phyloP scores from a whole-genome alignment of 495 filamentous ascomycete species.

The Rostrohypoxylon terebratum region DNA sequence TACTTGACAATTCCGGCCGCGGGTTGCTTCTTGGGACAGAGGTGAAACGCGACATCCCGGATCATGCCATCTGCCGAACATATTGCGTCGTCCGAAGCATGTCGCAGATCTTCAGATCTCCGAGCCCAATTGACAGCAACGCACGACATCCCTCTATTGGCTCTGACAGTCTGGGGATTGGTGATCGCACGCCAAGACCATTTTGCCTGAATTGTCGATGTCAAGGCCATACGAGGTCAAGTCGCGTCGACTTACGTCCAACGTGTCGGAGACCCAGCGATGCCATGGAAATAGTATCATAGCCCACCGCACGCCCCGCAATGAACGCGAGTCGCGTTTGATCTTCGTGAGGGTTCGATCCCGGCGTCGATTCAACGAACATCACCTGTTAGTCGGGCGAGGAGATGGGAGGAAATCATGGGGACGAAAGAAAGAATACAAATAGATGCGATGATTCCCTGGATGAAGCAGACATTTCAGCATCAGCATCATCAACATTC shows the following conservation, averaged over 20 bases:
- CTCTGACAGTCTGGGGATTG: conserved; percentile 34
- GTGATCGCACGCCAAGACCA: conserved; percentile 38
- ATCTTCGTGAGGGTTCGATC: conserved; percentile 28
- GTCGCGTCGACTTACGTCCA: conserved; percentile 20
- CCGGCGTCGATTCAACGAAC: conserved; percentile 17
- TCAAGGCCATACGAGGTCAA: conserved; percentile 2
- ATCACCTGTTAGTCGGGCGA: conserved; percentile 25
- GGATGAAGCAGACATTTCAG: neutral
- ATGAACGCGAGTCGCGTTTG: conserved; percentile 25
- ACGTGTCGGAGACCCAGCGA: neutral
- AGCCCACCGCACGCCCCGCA: neutral
- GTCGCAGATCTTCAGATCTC: conserved; percentile 43
- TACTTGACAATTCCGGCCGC: conserved; percentile 9
- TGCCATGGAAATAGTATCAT: neutral
- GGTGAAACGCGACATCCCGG: conserved; percentile 33
- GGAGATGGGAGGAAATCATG: conserved; percentile 7
- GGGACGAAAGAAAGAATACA: conserved; percentile 21
- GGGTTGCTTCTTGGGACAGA: conserved; percentile 21
- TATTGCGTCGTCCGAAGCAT: conserved; percentile 17
- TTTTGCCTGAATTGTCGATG: neutral
- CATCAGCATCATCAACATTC: conserved; percentile 8
- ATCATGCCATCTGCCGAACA: conserved; percentile 14
- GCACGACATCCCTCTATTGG: conserved; percentile 20
- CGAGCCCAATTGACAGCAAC: conserved; percentile 1
- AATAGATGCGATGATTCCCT: conserved; percentile 20